phyloP scores from a whole-genome alignment of 2,329 filamentous ascomycete species.

The Graphilbum fragrans region DNA sequence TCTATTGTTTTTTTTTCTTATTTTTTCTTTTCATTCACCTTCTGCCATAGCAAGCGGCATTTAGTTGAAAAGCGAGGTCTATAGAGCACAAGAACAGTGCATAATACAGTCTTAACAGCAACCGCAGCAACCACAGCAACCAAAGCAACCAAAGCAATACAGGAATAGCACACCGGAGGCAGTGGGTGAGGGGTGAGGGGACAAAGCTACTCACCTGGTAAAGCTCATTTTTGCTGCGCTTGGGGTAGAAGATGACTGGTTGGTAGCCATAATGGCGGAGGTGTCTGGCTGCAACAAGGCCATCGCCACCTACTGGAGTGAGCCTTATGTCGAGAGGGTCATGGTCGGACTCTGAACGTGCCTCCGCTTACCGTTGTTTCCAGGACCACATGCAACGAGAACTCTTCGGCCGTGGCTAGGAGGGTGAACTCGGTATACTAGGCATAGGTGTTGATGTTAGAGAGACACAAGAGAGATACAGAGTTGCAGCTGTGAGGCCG shows the following conservation, averaged over 20 bases:
- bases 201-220: conserved; percentile 52
- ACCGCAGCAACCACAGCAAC: background rate
- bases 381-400: conserved; percentile 83
- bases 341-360: too few relatives aligned
- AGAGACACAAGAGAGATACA: background rate
- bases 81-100: too few relatives aligned
- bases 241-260: conserved; percentile 85
- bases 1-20: too few relatives aligned
- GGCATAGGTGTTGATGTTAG: background rate
- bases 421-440: conserved; percentile 79
- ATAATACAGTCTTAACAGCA: too few relatives aligned
- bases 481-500: too few relatives aligned
- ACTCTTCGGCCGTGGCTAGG: conserved; percentile 57
- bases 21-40: too few relatives aligned
- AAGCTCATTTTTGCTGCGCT: conserved; percentile 78
- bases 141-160: background rate
- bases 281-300: conserved; percentile 86
- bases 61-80: too few relatives aligned
- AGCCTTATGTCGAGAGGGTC: too few relatives aligned
- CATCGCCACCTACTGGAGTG: conserved; percentile 61
- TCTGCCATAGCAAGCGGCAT: too few relatives aligned
- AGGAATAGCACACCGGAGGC: background rate
- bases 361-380: conserved; percentile 47
- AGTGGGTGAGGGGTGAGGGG: background rate
- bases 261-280: conserved; percentile 84